These are phyloP conservation scores for Podospora pseudocomata DNA, from an alignment of 495 filamentous ascomycete species.

Conservation along the genomic window DNA sequence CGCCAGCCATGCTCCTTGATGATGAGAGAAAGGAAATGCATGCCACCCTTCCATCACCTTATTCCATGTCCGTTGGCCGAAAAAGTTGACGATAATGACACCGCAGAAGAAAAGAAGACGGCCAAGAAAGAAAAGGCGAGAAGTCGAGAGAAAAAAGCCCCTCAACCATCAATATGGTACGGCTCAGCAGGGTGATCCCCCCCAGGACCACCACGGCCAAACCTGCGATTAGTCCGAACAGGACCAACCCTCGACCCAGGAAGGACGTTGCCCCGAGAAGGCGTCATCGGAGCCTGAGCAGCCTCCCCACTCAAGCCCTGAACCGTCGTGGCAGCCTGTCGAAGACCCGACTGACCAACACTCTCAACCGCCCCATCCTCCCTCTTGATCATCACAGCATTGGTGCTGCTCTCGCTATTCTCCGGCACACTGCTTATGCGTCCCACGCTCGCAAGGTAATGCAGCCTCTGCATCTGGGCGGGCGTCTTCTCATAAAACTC, in stretches of 20 bases:
- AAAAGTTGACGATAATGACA: too few relatives aligned
- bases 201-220: neutral
- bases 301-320: neutral
- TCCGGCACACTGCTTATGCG: neutral
- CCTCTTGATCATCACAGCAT: constrained; percentile 9
- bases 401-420: neutral
- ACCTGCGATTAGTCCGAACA: neutral
- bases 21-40: too few relatives aligned
- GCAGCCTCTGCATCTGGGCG: neutral
- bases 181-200: neutral
- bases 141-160: neutral
- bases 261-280: neutral
- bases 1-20: too few relatives aligned
- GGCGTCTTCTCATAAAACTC: constrained; percentile 26
- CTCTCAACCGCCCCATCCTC: neutral
- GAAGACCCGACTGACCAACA: neutral
- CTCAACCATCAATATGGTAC: neutral
- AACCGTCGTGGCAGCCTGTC: neutral
- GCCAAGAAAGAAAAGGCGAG: neutral
- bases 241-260: neutral
- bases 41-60: too few relatives aligned
- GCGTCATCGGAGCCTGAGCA: neutral
- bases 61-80: too few relatives aligned
- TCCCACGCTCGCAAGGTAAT: neutral
- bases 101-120: too few relatives aligned